These are phyloP conservation scores for Talaromyces ruber DNA, from an alignment of 495 filamentous ascomycete genomes.

Conservation along the genomic window DNA sequence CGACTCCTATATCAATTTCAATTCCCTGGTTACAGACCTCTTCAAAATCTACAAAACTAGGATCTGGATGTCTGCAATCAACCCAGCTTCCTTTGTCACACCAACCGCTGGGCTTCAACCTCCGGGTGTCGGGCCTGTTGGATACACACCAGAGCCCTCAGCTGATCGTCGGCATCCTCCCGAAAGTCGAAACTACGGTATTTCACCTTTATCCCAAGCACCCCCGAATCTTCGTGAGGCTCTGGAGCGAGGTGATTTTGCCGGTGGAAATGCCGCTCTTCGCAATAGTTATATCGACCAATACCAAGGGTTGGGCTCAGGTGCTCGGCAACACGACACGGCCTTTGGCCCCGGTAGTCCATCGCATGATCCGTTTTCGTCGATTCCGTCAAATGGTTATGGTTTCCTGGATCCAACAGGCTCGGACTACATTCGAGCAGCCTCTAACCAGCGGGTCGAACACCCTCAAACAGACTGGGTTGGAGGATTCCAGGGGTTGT, in stretches of 20 bases:
- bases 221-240: conserved; percentile 1
- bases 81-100: conserved; percentile 94
- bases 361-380: conserved; percentile 25
- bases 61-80: conserved; percentile 99
- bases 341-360: conserved; percentile 11
- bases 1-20: conserved; percentile 98
- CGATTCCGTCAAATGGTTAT: conserved; percentile 24
- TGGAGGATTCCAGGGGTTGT: conserved; percentile 41
- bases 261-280: conserved; percentile 15
- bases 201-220: background rate
- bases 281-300: conserved; percentile 28
- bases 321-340: conserved; percentile 21
- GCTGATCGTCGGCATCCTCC: conserved; percentile 27
- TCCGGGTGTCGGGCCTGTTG: conserved; percentile 19
- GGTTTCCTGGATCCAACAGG: conserved; percentile 24
- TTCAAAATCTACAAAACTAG: conserved; percentile 99
- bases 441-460: conserved; percentile 25
- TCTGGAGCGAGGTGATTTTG: conserved; percentile 12
- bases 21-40: conserved; percentile 88
- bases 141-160: conserved; percentile 25
- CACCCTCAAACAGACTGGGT: conserved; percentile 35
- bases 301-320: conserved; percentile 27
- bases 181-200: conserved; percentile 20
- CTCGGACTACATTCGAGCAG: conserved; percentile 21
- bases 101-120: conserved; percentile 59